Base-by-base conservation (phyloP, 2,329 filamentous ascomycete genomes). In the Cryphonectria nitschkei region DNA sequence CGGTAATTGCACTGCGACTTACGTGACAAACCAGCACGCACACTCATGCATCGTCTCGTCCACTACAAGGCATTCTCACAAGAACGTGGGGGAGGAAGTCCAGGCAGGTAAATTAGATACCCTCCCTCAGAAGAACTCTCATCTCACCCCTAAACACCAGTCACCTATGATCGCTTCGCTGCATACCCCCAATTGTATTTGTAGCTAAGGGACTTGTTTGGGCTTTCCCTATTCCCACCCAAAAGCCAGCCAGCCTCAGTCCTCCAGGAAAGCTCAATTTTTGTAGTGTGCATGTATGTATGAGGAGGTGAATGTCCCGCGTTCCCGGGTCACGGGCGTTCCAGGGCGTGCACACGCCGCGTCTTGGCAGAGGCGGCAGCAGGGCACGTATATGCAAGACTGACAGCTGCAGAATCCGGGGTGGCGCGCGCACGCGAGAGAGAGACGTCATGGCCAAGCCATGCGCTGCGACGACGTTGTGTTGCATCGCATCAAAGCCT, bases 381-480 rank as follows among this genome's bases (percentile, higher is more conserved):
- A 54, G 16, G 43, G 1, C 46, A 54, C 11, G 26, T 26, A 14
- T 26, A 54, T 26, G 52, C 52, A 29, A 29, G 52, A 29, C n/a
- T 56, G 52, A 56, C 52, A 56, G 52, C 52, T 56, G 52, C 52
- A 56, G 11, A 14, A 14, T 14, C 46, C 46, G 46, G 46, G 46
- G 22, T 50, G 46, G 46, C 46, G 46, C 19, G 46, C 22, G 46
- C 22, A 19, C 22, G 46, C 16, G 43, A 22, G 16, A 19, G 16
- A 54, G 8, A 29, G 52, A 56, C 52, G 52, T 26, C 52, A 56
- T 56, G 52, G 52, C 52, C 52, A 56, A 56, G 52, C 52, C 52
- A 29, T 26, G 52, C 52, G 26, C 19, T 56, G 52, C 52, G 52
- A 56, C 52, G 52, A 29, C 52, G 13, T 56, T 56, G 52, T 56